Evolutionary conservation across 1,284 basidiomycete species (phyloP), one percentile per base, ranked within the genome.

Genomic region (Moesziomyces aphidis): DNA sequence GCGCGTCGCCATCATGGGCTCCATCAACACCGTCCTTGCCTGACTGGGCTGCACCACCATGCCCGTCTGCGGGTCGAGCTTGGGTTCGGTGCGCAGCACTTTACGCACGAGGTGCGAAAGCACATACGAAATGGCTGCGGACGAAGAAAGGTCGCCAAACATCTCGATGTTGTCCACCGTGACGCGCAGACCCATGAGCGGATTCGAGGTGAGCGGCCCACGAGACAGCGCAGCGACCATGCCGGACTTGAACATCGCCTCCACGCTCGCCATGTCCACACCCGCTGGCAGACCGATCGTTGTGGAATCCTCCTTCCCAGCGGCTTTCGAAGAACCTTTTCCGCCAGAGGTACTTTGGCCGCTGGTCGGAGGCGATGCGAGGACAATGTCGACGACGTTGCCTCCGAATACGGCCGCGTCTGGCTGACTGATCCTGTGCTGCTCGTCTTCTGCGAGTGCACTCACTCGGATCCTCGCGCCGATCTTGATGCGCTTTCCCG

Each of bases 1-100:
- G 11, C 64, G 60, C 1, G 83, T 77, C 10, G 58, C 53, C 82
- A 84, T 84, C 67, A 83, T 76, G 3, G 82, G 82, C 47, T 84
- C 82, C 82, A 83, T 81, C 47, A 84, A 61, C 21, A 49, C 61
- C n/a, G 74, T 75, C 39, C 50, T 23, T 6, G 76, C 51, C 3
- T n/a, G 10, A 4, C 54, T 8, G 8, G 45, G 44, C 1, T n/a
- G 22, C 0, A 47, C 39, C 19, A 48, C 23, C 1, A 61, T 23
- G 0, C 64, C 64, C 7, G 64, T 68, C 1, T 34, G 21, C 5
- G 61, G 50, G 34, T 68, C 51, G 21, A 61, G 17, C 19, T 34
- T 50, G 5, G 71, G 34, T 36, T 60, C 64, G n/a, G 61, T 48
- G 5, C 73, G 67, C 0, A 83, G 50, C 0, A 72, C 66, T 7